Base-by-base conservation (phyloP, 768 basidiomycete species). In the Psilocybe tampanensis region DNA sequence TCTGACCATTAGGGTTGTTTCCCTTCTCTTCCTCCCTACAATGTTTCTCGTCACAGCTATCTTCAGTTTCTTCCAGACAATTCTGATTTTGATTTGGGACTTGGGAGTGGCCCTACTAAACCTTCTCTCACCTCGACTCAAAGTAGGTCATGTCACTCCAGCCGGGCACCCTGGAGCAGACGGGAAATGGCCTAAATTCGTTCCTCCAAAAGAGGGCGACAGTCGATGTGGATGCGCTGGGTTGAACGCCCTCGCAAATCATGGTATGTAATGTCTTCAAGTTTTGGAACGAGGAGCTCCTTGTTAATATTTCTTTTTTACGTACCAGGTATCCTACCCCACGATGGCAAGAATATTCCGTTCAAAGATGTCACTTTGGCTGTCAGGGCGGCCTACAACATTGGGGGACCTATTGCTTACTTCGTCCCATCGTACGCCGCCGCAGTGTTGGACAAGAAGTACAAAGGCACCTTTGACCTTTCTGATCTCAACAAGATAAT, bases 241-340 rank as follows among this genome's bases (percentile, higher is more conserved):
- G 13, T 68, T 93, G 56, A 92, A 93, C 61, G 86, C 89, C 0
- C 75, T 93, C 81, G 89, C 91, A 11, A 93, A 93, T 66, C 91
- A 93, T 57, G 92, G 91, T 91, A 36, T 29, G 72, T 56, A 34
- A 15, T 34, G 15, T 34, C 15, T 34, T 34, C 15, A 7, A 34
- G 7, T 15, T 34, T 34, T 8, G 8, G 15, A 7, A 34, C 15
- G 15, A 34, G 33, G 33, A 34, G 8, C 15, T 7, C 7, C 8
- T 34, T 15, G 2, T 44, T 7, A 2, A n/a, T 4, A 32, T 48
- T 4, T 15, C 32, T 2, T 33, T 48, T 7, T 29, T 8, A 4
- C 26, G n/a, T n/a, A n/a, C n/a, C 24, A 74, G 90, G 90, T 13
- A 82, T 82, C 41, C 69, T 82, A 2, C 77, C 91, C 0, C 86